A percentile compares a stretch with the other conserved stretches of the same genome.
These are phyloP conservation scores for Penicillium alfredii DNA, from an alignment of 495 filamentous ascomycete species.

Conservation along the genomic window DNA sequence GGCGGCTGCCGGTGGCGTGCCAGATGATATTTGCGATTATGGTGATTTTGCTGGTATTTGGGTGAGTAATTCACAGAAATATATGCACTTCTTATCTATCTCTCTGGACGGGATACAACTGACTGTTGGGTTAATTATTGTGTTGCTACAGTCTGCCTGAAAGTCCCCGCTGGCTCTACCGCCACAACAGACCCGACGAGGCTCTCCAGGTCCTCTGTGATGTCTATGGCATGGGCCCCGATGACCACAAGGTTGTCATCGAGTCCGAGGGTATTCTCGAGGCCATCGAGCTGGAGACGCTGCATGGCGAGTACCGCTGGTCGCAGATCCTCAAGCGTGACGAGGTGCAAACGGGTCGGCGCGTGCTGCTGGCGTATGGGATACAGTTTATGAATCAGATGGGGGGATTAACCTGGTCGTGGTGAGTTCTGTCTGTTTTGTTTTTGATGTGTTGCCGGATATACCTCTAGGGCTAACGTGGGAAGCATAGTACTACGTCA, in stretches of 20 bases:
- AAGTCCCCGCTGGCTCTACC: conserved; percentile 42
- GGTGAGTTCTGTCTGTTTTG: conserved; percentile 8
- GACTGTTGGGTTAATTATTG: neutral
- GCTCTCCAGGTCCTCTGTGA: conserved; percentile 46
- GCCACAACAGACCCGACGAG: conserved; percentile 34
- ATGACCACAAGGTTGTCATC: conserved; percentile 37
- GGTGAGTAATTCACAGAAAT: conserved; percentile 14
- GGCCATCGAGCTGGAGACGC: conserved; percentile 39
- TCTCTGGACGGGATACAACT: conserved; percentile 14
- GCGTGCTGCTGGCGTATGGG: conserved; percentile 47
- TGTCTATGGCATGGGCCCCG: conserved; percentile 35
- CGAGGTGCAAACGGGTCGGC: conserved; percentile 44
- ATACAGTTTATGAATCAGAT: conserved; percentile 36
- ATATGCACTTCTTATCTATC: no score
- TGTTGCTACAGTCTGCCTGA: conserved; percentile 30
- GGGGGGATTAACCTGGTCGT: conserved; percentile 47
- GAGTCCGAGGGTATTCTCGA: conserved; percentile 41
- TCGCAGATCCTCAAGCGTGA: conserved; percentile 44
- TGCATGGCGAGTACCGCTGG: conserved; percentile 41
- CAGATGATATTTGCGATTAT: conserved; percentile 37
- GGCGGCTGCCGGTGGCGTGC: conserved; percentile 42
- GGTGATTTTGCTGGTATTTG: conserved; percentile 30
- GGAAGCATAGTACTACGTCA: conserved; percentile 40
- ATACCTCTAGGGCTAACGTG: neutral
- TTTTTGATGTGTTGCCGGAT: neutral